Evolutionary conservation across 2,329 filamentous ascomycete species (phyloP), one percentile per base, ranked within the genome.

Genomic region (Epichloe elymi): DNA sequence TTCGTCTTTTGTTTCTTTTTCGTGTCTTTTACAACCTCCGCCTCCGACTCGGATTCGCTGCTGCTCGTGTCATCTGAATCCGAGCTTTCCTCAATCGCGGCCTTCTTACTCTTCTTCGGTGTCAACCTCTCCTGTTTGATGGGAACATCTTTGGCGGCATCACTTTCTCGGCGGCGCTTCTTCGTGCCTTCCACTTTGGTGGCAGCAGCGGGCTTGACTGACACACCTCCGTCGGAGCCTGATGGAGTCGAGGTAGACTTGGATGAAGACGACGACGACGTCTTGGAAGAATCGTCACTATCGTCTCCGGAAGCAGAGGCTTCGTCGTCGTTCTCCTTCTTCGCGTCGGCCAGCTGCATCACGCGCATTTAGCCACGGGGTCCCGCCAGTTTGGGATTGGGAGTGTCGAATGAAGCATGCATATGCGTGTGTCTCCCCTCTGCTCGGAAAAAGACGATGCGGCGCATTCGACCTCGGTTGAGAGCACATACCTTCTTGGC

Each of bases 161-260:
- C 63, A 53, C 63, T 65, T 36, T 47, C 44, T 15, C 44, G 37
- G 4, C 36, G 36, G 36, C 60, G 60, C 57, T 67, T 65, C 35
- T 62, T 58, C 19, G 59, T 57, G 49, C 65, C 52, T 46, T 67
- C 62, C 26, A 61, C 58, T 6, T 61, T 58, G 12, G 61, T 53
- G 15, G 57, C 55, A 15, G 55, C 33, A 4, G 56, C 53, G 2
- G 55, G 1, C 26, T 63, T 55, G 14, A 58, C 51, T 5, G 56
- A 41, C 39, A 40, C 60, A n/a, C 52, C 58, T n/a, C 56, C 59
- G 1, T 65, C 58, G 39, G 49, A 56, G 19, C 58, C 55, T 36
- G 59, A 56, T 19, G 58, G 57, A 46, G 59, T 57, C 23, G 47
- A 51, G 20, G 58, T 57, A 50, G 62, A 59, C 26, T 30, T 17